phyloP scores from a whole-genome alignment of 345 rosid genomes.

The Trapa bicornis region DNA sequence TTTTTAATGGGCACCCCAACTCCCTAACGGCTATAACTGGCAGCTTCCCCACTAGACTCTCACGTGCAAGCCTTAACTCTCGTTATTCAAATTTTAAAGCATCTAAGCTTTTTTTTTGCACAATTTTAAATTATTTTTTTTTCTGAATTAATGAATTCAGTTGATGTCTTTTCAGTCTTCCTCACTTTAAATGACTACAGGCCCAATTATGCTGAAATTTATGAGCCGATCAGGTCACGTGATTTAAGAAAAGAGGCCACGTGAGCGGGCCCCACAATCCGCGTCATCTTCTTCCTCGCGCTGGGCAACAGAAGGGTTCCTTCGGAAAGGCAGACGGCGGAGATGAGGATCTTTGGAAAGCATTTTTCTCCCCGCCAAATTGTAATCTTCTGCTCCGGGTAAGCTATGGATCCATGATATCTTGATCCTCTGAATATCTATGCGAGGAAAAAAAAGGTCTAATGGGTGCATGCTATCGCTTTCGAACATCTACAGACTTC shows the following conservation, averaged over 20 bases:
- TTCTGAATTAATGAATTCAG: neutral
- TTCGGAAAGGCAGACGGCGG: neutral
- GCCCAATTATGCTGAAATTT: too few relatives aligned
- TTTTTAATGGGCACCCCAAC: too few relatives aligned
- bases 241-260: neutral
- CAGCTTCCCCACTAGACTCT: neutral
- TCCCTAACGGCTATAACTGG: neutral
- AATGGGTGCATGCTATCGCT: neutral
- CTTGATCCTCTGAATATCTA: neutral
- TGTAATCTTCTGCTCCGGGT: slow-evolving; percentile 15
- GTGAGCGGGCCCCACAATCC: neutral
- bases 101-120: neutral
- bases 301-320: too few relatives aligned
- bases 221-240: neutral
- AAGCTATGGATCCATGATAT: neutral
- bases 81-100: neutral
- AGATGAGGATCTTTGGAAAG: slow-evolving; percentile 14
- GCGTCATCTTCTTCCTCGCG: too few relatives aligned
- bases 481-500: slow-evolving; percentile 10
- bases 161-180: too few relatives aligned
- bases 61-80: neutral
- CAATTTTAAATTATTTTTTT: neutral
- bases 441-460: neutral
- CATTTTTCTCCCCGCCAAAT: slow-evolving; percentile 11
- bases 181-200: too few relatives aligned